These are phyloP conservation scores for Talaromyces albobiverticillius DNA, from an alignment of 2,329 filamentous ascomycete genomes.

Conservation along the genomic window DNA sequence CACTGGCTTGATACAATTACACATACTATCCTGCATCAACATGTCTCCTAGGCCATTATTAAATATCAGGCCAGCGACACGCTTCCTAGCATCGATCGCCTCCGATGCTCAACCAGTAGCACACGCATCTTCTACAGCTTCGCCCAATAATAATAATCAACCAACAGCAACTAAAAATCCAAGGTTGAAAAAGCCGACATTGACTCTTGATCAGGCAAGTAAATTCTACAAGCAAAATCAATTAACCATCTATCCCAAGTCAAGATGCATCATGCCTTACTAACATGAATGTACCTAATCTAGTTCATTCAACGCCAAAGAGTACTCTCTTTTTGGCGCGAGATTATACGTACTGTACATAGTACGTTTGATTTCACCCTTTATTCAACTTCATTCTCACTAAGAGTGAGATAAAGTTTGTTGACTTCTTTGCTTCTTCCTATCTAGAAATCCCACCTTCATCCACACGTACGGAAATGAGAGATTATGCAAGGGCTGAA, in stretches of 20 bases:
- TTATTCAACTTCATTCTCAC: not conserved
- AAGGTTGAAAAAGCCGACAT: constrained; percentile 10
- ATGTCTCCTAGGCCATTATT: not conserved
- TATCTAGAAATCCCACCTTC: constrained; percentile 38
- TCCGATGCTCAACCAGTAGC: constrained; percentile 6
- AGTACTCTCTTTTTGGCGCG: constrained; percentile 16
- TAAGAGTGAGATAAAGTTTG: not conserved
- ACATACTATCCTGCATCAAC: not conserved
- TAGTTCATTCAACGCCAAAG: constrained; percentile 16
- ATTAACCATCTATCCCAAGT: no score
- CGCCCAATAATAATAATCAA: not conserved
- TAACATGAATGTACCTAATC: not conserved
- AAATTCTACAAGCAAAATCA: not conserved
- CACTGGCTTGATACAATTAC: no score
- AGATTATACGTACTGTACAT: constrained; percentile 16
- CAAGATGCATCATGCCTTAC: not conserved
- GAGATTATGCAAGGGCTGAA: constrained; percentile 42
- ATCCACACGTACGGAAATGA: constrained; percentile 39
- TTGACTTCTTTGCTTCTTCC: not conserved
- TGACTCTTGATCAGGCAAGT: constrained; percentile 15
- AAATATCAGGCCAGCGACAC: constrained; percentile 4
- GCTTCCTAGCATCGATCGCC: constrained; percentile 9
- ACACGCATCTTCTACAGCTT: not conserved
- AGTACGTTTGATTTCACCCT: constrained; percentile 8
- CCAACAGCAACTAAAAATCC: not conserved